Evolutionary conservation across 768 basidiomycete species (phyloP), one percentile per base, ranked within the genome.

Genomic region (Albatrellus ellisii): DNA sequence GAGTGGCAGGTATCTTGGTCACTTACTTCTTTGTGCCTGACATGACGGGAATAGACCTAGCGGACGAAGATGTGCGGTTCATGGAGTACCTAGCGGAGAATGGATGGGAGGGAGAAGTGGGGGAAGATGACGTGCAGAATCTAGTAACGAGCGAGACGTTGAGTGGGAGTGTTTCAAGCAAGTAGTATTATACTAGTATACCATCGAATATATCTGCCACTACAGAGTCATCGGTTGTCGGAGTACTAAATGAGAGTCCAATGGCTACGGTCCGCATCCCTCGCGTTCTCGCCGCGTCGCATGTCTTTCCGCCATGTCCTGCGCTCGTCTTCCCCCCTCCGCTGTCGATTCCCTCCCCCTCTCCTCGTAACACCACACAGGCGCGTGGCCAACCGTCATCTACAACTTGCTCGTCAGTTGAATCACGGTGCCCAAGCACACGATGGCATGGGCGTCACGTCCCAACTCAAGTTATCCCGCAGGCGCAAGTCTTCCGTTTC

Each of bases 11-110:
- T 17, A 71, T 82, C 40, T 37, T 78, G 17, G 66, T 80, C 41
- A 76, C 80, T 3, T 81, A 73, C 52, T 73, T 79, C 57, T 79
- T 75, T 55, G 68, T 79, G 2, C 75, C 77, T 22, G 75, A 79
- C 51, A 73, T 74, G 69, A 78, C 76, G 17, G 73, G 75, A 1
- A 62, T 72, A 3, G 79, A 83, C 54, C 66, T 83, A 8, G 72
- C 69, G 3, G 75, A 76, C 7, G 79, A 80, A 52, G 80, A 82
- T 51, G 63, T 59, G 15, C 70, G 66, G 41, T 82, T 81, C 54
- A 63, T 74, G 59, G 56, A 64, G 44, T 83, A 73, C 56, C 61
- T 83, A 26, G 57, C 62, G 4, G 72, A 67, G 2, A 73, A 80
- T 52, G 79, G 78, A 11, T 83, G 79, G 78, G 57, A 68, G 42